phyloP scores from a whole-genome alignment of 805 yeast species.

The Ogataea thermomethanolica region DNA sequence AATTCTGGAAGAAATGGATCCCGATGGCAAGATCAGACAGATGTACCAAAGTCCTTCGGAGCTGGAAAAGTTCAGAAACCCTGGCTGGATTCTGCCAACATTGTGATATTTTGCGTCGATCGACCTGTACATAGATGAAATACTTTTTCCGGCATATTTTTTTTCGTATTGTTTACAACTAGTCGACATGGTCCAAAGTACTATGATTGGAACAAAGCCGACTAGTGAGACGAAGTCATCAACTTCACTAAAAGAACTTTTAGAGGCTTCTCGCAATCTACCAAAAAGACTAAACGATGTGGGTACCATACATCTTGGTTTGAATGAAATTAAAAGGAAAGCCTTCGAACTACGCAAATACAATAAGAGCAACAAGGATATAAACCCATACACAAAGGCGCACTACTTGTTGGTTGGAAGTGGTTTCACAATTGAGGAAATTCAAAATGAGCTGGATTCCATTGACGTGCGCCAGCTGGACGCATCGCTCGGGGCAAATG shows the following conservation, averaged over 20 bases:
- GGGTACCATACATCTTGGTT: constrained; percentile 77
- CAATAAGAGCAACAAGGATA: constrained; percentile 35
- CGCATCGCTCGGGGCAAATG: constrained; percentile 5
- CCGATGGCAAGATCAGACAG: constrained; percentile 10
- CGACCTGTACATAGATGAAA: constrained; percentile 4
- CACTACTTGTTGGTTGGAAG: constrained; percentile 89
- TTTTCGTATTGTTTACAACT: constrained; percentile 7
- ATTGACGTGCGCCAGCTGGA: constrained; percentile 30
- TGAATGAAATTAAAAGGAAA: constrained; percentile 71
- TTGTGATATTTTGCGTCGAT: constrained; percentile 4
- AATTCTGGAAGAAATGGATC: constrained; percentile 12
- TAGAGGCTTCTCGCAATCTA: constrained; percentile 73
- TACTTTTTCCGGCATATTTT: constrained; percentile 3
- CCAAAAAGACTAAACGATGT: constrained; percentile 64
- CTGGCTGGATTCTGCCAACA: constrained; percentile 24
- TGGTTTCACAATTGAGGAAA: constrained; percentile 82
- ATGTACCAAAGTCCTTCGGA: background rate
- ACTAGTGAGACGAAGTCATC: constrained; percentile 13
- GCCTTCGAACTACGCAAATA: constrained; percentile 53
- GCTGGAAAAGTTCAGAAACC: background rate
- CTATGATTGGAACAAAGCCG: constrained; percentile 4
- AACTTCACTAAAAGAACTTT: constrained; percentile 57
- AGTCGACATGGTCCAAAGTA: constrained; percentile 7
- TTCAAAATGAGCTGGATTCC: constrained; percentile 56
- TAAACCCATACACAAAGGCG: constrained; percentile 56